These are phyloP conservation scores for Wickerhamomyces sydowiorum DNA, from an alignment of 805 yeast genomes.

Conservation along the genomic window DNA sequence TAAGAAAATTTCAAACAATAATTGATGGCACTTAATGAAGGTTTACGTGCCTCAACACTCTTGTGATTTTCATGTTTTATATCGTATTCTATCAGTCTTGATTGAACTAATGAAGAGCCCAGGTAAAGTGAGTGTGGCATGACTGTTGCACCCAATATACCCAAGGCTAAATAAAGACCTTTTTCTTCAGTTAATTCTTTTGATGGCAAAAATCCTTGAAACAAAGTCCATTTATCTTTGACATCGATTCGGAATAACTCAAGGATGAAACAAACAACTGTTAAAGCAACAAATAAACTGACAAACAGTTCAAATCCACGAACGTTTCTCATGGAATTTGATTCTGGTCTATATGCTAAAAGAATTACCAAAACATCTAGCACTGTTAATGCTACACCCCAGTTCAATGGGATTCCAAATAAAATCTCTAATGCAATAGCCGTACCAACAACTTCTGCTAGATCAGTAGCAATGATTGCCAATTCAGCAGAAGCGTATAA, in stretches of 20 bases:
- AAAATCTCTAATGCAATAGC: slow-evolving; percentile 80
- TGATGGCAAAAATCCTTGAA: slow-evolving; percentile 69
- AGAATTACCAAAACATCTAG: slow-evolving; percentile 75
- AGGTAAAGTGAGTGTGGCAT: slow-evolving; percentile 89
- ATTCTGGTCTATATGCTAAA: slow-evolving; percentile 70
- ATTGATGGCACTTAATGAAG: slow-evolving; percentile 74
- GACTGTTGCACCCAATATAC: slow-evolving; percentile 89
- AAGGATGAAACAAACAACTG: slow-evolving; percentile 69
- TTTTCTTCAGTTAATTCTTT: slow-evolving; percentile 51
- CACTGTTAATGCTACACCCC: slow-evolving; percentile 76
- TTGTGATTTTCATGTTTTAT: slow-evolving; percentile 40
- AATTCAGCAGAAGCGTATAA: slow-evolving; percentile 73
- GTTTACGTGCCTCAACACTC: slow-evolving; percentile 43
- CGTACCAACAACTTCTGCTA: slow-evolving; percentile 93
- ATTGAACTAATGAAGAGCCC: slow-evolving; percentile 85
- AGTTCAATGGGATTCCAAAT: slow-evolving; percentile 63
- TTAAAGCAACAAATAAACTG: slow-evolving; percentile 59
- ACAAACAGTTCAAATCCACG: slow-evolving; percentile 77
- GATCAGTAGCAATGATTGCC: slow-evolving; percentile 87
- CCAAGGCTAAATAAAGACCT: slow-evolving; percentile 73
- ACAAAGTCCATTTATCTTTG: slow-evolving; percentile 45
- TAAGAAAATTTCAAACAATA: slow-evolving; percentile 78
- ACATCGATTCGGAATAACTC: slow-evolving; percentile 58
- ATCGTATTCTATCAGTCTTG: slow-evolving; percentile 75
- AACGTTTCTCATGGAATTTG: slow-evolving; percentile 69